Evolutionary conservation across 2,329 filamentous ascomycete genomes (phyloP).

Genomic region (Colletotrichum melonis): DNA sequence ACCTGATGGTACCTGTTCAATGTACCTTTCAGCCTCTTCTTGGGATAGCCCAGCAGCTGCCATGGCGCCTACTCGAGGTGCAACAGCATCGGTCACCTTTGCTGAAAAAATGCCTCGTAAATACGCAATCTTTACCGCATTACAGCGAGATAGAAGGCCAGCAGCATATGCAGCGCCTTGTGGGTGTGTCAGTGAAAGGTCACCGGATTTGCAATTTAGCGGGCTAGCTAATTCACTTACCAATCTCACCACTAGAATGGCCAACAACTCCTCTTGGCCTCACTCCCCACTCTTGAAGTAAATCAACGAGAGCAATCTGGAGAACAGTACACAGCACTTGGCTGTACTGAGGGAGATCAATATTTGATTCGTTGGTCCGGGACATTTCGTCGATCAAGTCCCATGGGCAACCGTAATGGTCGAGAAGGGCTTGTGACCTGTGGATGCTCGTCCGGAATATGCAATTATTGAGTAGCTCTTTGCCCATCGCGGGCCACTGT

Average conservation of each 20-base stretch:
- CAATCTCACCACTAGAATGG: constrained; percentile 23
- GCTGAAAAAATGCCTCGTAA: constrained; percentile 41
- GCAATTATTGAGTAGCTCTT: constrained; percentile 40
- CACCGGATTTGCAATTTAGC: no score
- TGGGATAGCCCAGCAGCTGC: constrained; percentile 42
- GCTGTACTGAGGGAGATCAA: constrained; percentile 37
- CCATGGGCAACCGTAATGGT: constrained; percentile 15
- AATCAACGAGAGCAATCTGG: constrained; percentile 57
- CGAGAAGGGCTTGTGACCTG: background rate
- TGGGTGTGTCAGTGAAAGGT: background rate
- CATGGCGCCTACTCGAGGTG: constrained; percentile 41
- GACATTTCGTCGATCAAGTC: constrained; percentile 11
- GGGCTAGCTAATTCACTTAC: background rate
- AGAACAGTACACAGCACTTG: constrained; percentile 57
- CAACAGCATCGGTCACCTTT: constrained; percentile 2
- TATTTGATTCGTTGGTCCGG: background rate
- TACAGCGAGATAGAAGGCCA: constrained; percentile 40
- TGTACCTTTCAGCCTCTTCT: constrained; percentile 27
- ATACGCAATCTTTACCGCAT: constrained; percentile 46
- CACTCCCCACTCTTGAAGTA: constrained; percentile 57
- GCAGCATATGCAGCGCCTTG: constrained; percentile 55
- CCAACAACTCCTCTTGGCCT: constrained; percentile 14
- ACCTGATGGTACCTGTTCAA: constrained; percentile 28
- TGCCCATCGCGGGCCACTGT: constrained; percentile 49
- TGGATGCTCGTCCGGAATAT: constrained; percentile 12